A percentile compares a stretch with the other conserved stretches of the same genome.
Conservation (phyloP, 768 basidiomycete species). For the Tulasnella sp. region DNA sequence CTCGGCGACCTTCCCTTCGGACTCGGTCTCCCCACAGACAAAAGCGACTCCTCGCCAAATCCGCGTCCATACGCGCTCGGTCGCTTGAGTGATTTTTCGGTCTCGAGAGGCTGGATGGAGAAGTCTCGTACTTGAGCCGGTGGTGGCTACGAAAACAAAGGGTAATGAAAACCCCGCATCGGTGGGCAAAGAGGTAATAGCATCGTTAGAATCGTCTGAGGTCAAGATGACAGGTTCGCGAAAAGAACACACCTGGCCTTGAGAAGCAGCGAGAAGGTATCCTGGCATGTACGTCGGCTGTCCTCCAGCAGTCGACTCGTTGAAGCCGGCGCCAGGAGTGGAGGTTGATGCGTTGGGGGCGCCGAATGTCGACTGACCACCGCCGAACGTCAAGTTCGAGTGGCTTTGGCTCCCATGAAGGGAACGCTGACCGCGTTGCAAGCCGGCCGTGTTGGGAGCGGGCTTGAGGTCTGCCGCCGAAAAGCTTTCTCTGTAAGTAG, state of each 20-base stretch:
- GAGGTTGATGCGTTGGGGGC: background rate
- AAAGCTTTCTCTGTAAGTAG: slow-evolving; percentile 22
- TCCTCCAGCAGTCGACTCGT: background rate
- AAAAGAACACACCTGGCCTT: slow-evolving; percentile 23
- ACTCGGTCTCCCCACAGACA: slow-evolving; percentile 18
- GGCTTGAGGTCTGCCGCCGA: slow-evolving; percentile 26
- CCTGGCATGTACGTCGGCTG: slow-evolving; percentile 28
- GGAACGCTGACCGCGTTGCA: slow-evolving; percentile 24
- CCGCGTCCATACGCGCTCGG: slow-evolving; percentile 8
- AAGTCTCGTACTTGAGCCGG: slow-evolving; percentile 16
- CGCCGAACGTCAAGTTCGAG: slow-evolving; percentile 27
- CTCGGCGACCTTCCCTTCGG: slow-evolving; percentile 26
- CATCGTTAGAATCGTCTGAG: background rate
- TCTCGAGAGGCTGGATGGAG: slow-evolving; percentile 23
- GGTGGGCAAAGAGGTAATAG: background rate
- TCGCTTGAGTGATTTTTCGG: slow-evolving; percentile 15
- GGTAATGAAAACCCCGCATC: background rate
- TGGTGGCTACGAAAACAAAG: background rate
- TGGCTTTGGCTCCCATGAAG: slow-evolving; percentile 26
- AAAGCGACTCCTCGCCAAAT: slow-evolving; percentile 28
- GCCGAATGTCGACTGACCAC: slow-evolving; percentile 17
- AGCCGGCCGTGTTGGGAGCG: slow-evolving; percentile 22
- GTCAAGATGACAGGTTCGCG: background rate
- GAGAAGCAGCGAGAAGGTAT: slow-evolving; percentile 23
- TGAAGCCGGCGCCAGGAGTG: background rate